Evolutionary conservation across 176 grass and related monocot species (phyloP), one percentile per base, ranked within the genome.

Genomic region (Pharus latifolius): DNA sequence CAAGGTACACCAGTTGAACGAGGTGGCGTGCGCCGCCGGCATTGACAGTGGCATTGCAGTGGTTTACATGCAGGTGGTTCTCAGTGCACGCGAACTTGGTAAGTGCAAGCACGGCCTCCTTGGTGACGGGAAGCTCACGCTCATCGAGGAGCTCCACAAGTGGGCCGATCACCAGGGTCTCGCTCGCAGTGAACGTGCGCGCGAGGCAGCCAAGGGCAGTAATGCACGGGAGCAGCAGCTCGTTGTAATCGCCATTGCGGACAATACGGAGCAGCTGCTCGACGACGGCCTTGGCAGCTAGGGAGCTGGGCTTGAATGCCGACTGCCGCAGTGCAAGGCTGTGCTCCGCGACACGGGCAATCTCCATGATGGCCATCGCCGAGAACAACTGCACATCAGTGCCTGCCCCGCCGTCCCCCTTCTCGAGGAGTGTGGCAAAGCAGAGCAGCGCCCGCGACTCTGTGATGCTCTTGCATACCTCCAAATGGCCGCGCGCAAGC

Each of bases 271-370:
- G 77, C 63, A 96, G 60, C 79, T 96, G 92, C 20, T 96, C 92
- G 9, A 96, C 73, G 6, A 96, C 88, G 37, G 92, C 88, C 56
- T 91, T 96, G 10, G 88, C 75, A 0, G 82, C 83, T 10, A 71
- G 55, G n/a, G 88, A 88, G 49, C 79, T 96, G n/a, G 92, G 92
- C 41, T 96, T 96, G 71, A 96, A 91, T 13, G 92, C 88, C 0
- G 88, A 96, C 30, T 91, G 88, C 25, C 92, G 77, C 38, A 91
- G 58, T 24, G 69, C 62, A 38, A 85, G 74, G 65, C 58, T 85
- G 65, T 96, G 78, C 64, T 96, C 92, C 15, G 92, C 92, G 10
- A 83, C 88, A 57, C 54, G 75, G 31, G 79, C 45, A 60, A 96
- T 91, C 57, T 96, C 92, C 92, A 91, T 88, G 18, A 96, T 80